Percentiles rank a stretch among this genome's conserved stretches.
Conservation (phyloP, 2,329 filamentous ascomycete species). For the Penicillium sclerotiorum region DNA sequence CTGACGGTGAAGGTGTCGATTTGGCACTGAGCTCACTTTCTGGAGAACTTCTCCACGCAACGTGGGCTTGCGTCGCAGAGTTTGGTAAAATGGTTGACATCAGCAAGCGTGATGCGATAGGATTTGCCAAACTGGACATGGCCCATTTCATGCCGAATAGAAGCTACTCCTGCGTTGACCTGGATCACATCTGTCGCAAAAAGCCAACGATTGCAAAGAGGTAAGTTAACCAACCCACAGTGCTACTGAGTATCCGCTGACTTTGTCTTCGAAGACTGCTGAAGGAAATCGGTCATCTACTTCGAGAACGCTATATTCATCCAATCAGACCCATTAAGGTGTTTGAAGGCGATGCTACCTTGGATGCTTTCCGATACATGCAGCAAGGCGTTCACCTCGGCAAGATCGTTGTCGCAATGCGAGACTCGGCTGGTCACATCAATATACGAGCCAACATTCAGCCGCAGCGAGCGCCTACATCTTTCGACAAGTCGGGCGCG, state of each 20-base stretch:
- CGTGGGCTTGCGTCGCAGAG: conserved; percentile 34
- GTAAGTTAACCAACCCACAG: background rate
- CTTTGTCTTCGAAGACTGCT: background rate
- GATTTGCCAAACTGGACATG: conserved; percentile 26
- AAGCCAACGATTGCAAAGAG: conserved; percentile 7
- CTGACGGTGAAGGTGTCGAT: conserved; percentile 26
- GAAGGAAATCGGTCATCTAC: conserved; percentile 1
- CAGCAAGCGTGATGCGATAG: conserved; percentile 31
- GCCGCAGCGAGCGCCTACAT: background rate
- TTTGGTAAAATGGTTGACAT: conserved; percentile 34
- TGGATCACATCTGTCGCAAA: conserved; percentile 18
- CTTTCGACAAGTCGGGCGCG: conserved; percentile 3
- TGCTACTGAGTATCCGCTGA: background rate
- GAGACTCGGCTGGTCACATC: background rate
- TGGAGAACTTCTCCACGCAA: conserved; percentile 30
- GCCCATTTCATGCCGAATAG: conserved; percentile 25
- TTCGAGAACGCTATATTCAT: conserved; percentile 10
- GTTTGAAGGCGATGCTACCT: conserved; percentile 30
- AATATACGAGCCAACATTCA: background rate
- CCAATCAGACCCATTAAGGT: conserved; percentile 25
- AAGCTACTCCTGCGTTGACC: conserved; percentile 26
- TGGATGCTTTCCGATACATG: conserved; percentile 48
- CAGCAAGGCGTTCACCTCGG: conserved; percentile 50
- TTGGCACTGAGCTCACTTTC: conserved; percentile 32
- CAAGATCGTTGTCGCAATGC: conserved; percentile 43